Conservation (phyloP, 768 basidiomycete species). For the Hydnomerulius pinastri region DNA sequence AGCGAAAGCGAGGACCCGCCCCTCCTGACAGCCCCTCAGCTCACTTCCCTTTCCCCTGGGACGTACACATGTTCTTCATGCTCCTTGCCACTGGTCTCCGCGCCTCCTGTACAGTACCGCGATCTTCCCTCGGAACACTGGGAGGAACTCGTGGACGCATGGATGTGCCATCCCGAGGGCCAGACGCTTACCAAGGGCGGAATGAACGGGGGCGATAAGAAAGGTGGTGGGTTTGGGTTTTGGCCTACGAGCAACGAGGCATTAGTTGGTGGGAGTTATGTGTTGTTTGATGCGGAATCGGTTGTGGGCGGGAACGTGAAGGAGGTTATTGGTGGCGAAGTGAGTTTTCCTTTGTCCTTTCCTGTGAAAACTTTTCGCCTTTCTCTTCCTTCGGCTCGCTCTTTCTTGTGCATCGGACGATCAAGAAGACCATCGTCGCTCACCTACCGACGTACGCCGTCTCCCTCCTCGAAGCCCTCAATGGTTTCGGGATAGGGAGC, state of each 20-base stretch:
- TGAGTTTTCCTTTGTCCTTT: slow-evolving; percentile 42
- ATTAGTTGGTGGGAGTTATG: slow-evolving; percentile 88
- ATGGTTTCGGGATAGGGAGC: slow-evolving; percentile 44
- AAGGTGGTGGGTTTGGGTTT: slow-evolving; percentile 54
- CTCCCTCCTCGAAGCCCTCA: slow-evolving; percentile 52
- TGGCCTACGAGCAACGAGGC: slow-evolving; percentile 76
- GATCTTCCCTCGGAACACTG: slow-evolving; percentile 96
- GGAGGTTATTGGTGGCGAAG: slow-evolving; percentile 35
- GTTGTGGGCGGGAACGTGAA: slow-evolving; percentile 41
- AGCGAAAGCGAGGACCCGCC: slow-evolving; percentile 33
- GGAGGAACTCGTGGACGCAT: slow-evolving; percentile 95
- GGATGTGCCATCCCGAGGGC: slow-evolving; percentile 92
- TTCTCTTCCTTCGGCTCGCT: slow-evolving; percentile 4
- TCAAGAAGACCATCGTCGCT: slow-evolving; percentile 92
- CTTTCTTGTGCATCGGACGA: slow-evolving; percentile 52
- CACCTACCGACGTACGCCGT: slow-evolving; percentile 53
- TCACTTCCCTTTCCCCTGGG: slow-evolving; percentile 54
- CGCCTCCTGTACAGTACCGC: slow-evolving; percentile 58
- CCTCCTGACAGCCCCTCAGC: slow-evolving; percentile 71
- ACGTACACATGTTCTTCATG: slow-evolving; percentile 81
- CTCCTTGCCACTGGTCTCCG: slow-evolving; percentile 66
- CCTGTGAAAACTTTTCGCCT: slow-evolving; percentile 3
- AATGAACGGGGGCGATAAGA: slow-evolving; percentile 17
- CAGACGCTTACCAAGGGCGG: slow-evolving; percentile 69
- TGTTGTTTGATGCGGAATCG: slow-evolving; percentile 70